Evolutionary conservation across 306 rosid species (phyloP), one percentile per base, ranked within the genome.

Genomic region (Castanea crenata): DNA sequence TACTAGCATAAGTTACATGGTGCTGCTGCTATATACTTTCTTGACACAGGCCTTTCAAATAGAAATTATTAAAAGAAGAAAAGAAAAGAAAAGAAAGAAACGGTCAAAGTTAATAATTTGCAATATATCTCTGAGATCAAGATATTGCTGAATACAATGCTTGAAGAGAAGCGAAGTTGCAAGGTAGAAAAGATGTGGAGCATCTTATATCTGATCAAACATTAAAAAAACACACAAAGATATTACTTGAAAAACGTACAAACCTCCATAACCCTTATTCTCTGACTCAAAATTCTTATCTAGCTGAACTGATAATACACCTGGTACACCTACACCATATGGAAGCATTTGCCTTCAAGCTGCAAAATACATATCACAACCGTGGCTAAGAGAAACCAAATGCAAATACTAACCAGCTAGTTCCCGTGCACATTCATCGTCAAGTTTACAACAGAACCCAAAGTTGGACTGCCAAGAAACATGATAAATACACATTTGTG

Each of bases 401-500:
- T 7, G 68, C 35, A 72, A 59, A 71, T 64, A 34, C 90, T 62
- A 69, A 91, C 98, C 92, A 78, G 91, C 82, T 23, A 94, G 76
- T 67, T 85, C 92, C 55, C 19, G 77, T 2, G 97, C 98, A 83
- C 92, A 87, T 44, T 92, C 90, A 67, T 91, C 90, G 20, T 90
- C 95, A 68, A 94, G 91, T 85, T 91, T 97, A 80, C 98, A 94
- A 79, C 97, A 94, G 84, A 94, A 94, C 1, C 97, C 97, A 29
- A 91, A 91, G 82, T 86, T 90, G 29, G 87, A 72, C 79, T 86
- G 89, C 98, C 97, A 94, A 67, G 97, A 92, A 76, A 92, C 88
- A 78, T 92, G 93, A 83, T 94, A 92, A 63, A 94, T 88, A 73
- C 97, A 94, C 97, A 90, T 94, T 55, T 94, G 97, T 55, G 97